These are phyloP conservation scores for Thamnidium elegans DNA, from an alignment of 192 early-diverging fungal genomes.

Conservation along the genomic window DNA sequence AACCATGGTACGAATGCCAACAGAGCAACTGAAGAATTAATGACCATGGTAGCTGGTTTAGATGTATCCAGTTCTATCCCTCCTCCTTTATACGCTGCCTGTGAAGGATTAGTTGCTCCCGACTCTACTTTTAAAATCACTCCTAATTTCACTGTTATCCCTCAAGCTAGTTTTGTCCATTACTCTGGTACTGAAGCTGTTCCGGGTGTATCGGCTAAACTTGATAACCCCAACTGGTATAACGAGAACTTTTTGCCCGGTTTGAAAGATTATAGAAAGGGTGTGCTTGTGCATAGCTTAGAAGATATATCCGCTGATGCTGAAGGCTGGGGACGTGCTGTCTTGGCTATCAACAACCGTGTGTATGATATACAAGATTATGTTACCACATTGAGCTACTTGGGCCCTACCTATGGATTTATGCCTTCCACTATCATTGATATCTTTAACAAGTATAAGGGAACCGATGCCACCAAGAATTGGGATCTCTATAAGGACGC, in stretches of 20 bases:
- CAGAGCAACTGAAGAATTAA: slow-evolving; percentile 36
- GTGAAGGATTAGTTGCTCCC: slow-evolving; percentile 47
- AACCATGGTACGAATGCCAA: slow-evolving; percentile 50
- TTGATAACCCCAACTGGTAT: slow-evolving; percentile 33
- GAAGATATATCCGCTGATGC: slow-evolving; percentile 45
- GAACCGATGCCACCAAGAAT: slow-evolving; percentile 47
- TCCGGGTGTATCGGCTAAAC: slow-evolving; percentile 17
- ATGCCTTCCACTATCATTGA: slow-evolving; percentile 33
- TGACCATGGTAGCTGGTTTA: slow-evolving; percentile 52
- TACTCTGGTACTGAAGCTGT: slow-evolving; percentile 23
- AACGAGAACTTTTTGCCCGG: slow-evolving; percentile 38
- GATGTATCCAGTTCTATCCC: slow-evolving; percentile 67
- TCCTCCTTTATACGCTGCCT: slow-evolving; percentile 48
- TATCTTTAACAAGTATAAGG: slow-evolving; percentile 43
- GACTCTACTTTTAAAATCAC: neutral
- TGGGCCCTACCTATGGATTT: slow-evolving; percentile 37
- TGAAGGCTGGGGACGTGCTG: slow-evolving; percentile 45
- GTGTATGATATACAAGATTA: slow-evolving; percentile 72
- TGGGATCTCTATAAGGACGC: slow-evolving; percentile 33
- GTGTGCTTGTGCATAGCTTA: slow-evolving; percentile 69
- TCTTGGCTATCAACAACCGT: slow-evolving; percentile 54
- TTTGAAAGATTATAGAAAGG: slow-evolving; percentile 50
- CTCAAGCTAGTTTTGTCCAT: slow-evolving; percentile 25
- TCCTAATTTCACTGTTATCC: slow-evolving; percentile 10
- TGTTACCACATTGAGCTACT: slow-evolving; percentile 35